Base-by-base conservation (phyloP, 805 yeast genomes). In the Ogataea minuta region DNA sequence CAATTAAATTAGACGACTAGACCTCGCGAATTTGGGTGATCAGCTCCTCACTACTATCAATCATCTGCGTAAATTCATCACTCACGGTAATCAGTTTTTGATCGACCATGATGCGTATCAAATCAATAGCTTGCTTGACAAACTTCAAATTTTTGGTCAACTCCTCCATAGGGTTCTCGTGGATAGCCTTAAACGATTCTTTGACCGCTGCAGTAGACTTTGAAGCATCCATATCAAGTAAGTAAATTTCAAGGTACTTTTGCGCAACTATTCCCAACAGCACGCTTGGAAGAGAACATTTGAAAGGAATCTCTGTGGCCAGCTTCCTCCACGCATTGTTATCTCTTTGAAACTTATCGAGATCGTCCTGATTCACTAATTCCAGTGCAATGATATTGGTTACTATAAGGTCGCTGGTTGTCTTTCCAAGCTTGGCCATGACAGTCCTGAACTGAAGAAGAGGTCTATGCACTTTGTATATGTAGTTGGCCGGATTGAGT, bases 401-500 rank as follows among this genome's bases (percentile, higher is more conserved):
- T 48, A 78, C 83, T 20, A 78, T 56, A n/a, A 80, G 60, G 46
- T 78, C 79, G 44, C 76, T 71, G 19, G 79, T 56, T 28, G 70
- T 70, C 15, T 60, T 63, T 21, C 71, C 71, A 33, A 83, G 59
- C 33, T 73, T 73, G 39, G 77, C 71, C 32, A 83, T 57, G 40
- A 78, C 77, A 13, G 88, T 80, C 54, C 89, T 73, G 57, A 82
- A 84, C 30, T 77, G 74, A 34, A 85, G 66, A 24, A 86, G 65
- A 26, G 76, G 72, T 48, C 81, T 75, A 12, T 87, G 84, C 23
- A 87, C 68, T 10, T 88, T 89, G 2, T 90, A 90, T 31, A 74
- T 72, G 62, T 77, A 81, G 34, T 73, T 76, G 27, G 67, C 67
- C 19, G 77, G 77, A 53, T 64, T 68, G 31, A 66, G 49, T 21